These are phyloP conservation scores for Coprinopsis cinerea DNA, from an alignment of 768 basidiomycete genomes.

Conservation along the genomic window DNA sequence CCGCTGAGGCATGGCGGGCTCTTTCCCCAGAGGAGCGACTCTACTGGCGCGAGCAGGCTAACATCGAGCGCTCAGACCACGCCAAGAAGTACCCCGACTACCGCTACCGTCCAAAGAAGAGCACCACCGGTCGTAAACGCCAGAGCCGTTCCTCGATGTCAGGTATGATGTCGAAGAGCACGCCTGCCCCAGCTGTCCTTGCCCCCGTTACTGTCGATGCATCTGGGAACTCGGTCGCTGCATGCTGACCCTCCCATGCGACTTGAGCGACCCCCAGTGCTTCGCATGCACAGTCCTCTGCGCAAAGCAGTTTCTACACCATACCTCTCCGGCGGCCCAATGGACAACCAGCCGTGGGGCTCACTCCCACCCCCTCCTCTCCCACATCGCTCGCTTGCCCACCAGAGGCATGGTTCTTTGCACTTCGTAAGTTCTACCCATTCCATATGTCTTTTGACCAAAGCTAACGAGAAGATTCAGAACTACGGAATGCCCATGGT, in stretches of 20 bases:
- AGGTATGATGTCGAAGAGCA: slow-evolving; percentile 4
- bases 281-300: slow-evolving; percentile 4
- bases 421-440: not conserved
- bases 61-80: slow-evolving; percentile 51
- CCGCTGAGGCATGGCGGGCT: slow-evolving; percentile 68
- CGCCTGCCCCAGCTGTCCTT: slow-evolving; percentile 11
- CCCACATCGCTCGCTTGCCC: not conserved
- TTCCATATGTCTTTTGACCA: too few relatives aligned
- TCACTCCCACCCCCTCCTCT: not conserved
- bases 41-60: slow-evolving; percentile 48
- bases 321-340: slow-evolving; percentile 2
- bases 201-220: slow-evolving; percentile 15
- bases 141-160: slow-evolving; percentile 17
- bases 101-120: slow-evolving; percentile 53
- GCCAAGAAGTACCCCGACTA: slow-evolving; percentile 55
- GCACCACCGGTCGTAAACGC: slow-evolving; percentile 23
- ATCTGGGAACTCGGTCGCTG: slow-evolving; percentile 9
- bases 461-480: not conserved
- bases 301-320: slow-evolving; percentile 9
- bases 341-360: not conserved
- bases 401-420: not conserved
- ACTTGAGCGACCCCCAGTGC: slow-evolving; percentile 10
- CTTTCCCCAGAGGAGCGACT: slow-evolving; percentile 43
- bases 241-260: slow-evolving; percentile 4
- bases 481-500: slow-evolving; percentile 8